Base-by-base conservation (phyloP, 768 basidiomycete genomes). In the Russula brevipes region DNA sequence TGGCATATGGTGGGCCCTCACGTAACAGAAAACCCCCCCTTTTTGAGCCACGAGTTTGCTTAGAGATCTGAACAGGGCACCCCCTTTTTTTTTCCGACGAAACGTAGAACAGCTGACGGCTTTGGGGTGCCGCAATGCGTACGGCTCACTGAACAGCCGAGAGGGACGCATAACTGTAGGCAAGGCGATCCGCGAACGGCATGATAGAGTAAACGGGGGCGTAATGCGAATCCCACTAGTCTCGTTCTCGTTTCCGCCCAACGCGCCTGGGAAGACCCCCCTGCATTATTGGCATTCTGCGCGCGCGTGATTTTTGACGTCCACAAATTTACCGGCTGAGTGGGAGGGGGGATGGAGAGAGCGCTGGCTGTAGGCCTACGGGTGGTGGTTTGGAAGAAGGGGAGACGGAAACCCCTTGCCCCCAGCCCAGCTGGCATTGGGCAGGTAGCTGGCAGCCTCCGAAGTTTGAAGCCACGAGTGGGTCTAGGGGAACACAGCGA, bases 371-470 rank as follows among this genome's bases (percentile, higher is more conserved):
- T n/a, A 19, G 5, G 55, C 17, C 6, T 2, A 8, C 3, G 11
- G 49, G 39, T 60, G 51, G 59, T 60, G 59, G 59, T 60, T 39
- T 11, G 51, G 59, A 51, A 36, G n/a, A 33, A 59, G 50, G 58
- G 33, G 46, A 6, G 38, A 41, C 33, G 50, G 50, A 24, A 41
- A 33, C 10, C 50, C 58, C 50, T 52, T 24, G 19, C 3, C 33
- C 51, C 6, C 51, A 9, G 11, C 19, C 33, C 8, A 42, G 4
- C 24, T 24, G 24, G 41, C 41, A 42, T 3, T 42, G 7, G 41
- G 4, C 41, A 42, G 41, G 41, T 42, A n/a, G n/a, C 10, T 53
- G 35, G n/a, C 17, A 31, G 31, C 41, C 17, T 5, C 54, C 54
- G 54, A 56, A 56, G 17, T n/a, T 17, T 16, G 24, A 24, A 24